Base-by-base conservation (phyloP, 2,329 filamentous ascomycete species). In the Cadophora sp. region DNA sequence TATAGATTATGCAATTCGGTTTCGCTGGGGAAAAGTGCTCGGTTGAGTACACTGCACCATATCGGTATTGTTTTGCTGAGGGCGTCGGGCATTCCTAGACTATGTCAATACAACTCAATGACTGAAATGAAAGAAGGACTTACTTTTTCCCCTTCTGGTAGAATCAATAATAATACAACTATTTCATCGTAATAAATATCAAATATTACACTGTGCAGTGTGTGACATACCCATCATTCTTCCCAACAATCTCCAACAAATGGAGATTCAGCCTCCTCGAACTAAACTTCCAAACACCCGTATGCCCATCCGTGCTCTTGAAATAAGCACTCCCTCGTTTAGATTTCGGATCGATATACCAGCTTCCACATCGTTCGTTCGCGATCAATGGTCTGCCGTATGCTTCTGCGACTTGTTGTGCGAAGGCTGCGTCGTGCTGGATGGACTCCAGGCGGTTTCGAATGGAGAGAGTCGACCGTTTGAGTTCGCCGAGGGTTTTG, bases 221-320 rank as follows among this genome's bases (percentile, higher is more conserved):
- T 50, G 7, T 13, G 16, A 41, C 22, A 51, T n/a, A 93, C 85
- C 94, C 94, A 73, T 91, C 88, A 78, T 87, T 76, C 65, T 81
- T 75, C 68, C 85, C 88, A 64, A 95, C 84, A 48, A 94, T 75
- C 41, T 89, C 84, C 59, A 97, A 78, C 18, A 98, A 77, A 71
- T 97, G 92, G 73, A 97, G 77, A 77, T 99, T 99, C 75, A 98
- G 80, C 71, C 96, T 84, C 70, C 96, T 83, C 24, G 90, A 86
- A 79, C 92, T 97, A 76, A 98, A 97, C 68, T 89, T 87, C 96
- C 96, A 99, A 75, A 96, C 89, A 9, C 92, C 90, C 62, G 89
- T 89, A 78, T 99, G 96, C 0, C 96, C 96, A 80, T 99, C 96
- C 1, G 96, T 99, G 80, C 93, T 97, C 83, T 99, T 99, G 81